These are phyloP conservation scores for Lactifluus pinguis DNA, from an alignment of 768 basidiomycete genomes.

Conservation along the genomic window DNA sequence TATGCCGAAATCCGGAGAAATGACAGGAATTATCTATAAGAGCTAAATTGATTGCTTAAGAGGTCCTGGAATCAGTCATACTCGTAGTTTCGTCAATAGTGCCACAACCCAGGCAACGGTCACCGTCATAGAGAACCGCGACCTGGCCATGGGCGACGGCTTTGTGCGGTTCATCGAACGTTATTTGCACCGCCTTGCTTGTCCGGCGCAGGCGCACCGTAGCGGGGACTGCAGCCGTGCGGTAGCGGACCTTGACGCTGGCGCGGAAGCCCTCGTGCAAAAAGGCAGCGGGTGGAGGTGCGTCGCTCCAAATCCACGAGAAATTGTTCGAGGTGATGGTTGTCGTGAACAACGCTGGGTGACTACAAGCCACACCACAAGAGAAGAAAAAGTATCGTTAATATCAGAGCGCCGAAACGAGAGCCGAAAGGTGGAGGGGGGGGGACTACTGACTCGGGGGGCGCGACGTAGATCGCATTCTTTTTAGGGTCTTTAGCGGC, in stretches of 20 bases:
- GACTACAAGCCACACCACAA: constrained; percentile 30
- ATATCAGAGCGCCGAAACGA: not conserved
- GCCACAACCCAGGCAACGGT: constrained; percentile 83
- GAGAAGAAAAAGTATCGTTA: not conserved
- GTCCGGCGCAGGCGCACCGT: constrained; percentile 5
- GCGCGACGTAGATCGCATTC: constrained; percentile 72
- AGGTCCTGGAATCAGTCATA: not conserved
- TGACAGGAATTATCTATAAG: not conserved
- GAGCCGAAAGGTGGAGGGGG: not conserved
- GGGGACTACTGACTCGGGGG: constrained; percentile 44
- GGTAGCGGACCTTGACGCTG: constrained; percentile 59
- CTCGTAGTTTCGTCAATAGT: constrained; percentile 34
- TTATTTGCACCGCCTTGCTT: constrained; percentile 32
- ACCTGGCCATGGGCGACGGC: constrained; percentile 78
- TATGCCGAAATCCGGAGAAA: not conserved
- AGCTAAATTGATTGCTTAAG: not conserved
- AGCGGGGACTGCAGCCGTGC: constrained; percentile 41
- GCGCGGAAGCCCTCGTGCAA: constrained; percentile 38
- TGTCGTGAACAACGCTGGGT: constrained; percentile 43
- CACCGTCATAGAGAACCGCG: constrained; percentile 59
- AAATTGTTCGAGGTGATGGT: constrained; percentile 39
- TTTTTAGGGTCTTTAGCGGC: constrained; percentile 51
- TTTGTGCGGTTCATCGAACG: constrained; percentile 50
- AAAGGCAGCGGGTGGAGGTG: constrained; percentile 40
- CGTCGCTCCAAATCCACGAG: constrained; percentile 69